Evolutionary conservation across 176 grass and related monocot genomes (phyloP).

Genomic region (Aegilops longissima): DNA sequence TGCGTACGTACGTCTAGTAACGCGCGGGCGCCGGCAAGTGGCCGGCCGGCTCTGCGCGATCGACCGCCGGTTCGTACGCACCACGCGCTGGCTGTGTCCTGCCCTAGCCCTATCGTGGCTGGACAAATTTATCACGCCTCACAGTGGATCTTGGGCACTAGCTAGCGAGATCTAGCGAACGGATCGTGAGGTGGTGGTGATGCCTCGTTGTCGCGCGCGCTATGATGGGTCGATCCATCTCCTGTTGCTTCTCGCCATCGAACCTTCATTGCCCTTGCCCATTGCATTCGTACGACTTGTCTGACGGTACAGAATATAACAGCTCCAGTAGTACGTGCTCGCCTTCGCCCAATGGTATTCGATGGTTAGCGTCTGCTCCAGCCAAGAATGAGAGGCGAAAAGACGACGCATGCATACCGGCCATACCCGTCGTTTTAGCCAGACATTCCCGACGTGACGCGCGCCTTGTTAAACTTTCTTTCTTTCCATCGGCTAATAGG

Average conservation of each 20-base stretch:
- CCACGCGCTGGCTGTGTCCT: not conserved
- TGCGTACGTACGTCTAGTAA: not conserved
- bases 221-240: not conserved
- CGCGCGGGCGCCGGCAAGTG: not conserved
- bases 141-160: not conserved
- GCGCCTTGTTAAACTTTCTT: not conserved
- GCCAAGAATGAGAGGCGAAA: not conserved
- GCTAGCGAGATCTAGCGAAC: not conserved
- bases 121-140: not conserved
- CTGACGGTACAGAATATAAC: not conserved
- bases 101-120: not conserved
- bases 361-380: no score
- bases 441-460: not conserved
- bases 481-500: not conserved
- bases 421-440: conserved; percentile 1
- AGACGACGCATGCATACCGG: not conserved
- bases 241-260: not conserved
- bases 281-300: not conserved
- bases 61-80: not conserved
- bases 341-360: no score
- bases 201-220: not conserved
- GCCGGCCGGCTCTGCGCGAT: not conserved
- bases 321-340: not conserved
- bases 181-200: not conserved
- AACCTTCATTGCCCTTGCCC: not conserved